Conservation (phyloP, 2,329 filamentous ascomycete species). For the Colletotrichum melonis region DNA sequence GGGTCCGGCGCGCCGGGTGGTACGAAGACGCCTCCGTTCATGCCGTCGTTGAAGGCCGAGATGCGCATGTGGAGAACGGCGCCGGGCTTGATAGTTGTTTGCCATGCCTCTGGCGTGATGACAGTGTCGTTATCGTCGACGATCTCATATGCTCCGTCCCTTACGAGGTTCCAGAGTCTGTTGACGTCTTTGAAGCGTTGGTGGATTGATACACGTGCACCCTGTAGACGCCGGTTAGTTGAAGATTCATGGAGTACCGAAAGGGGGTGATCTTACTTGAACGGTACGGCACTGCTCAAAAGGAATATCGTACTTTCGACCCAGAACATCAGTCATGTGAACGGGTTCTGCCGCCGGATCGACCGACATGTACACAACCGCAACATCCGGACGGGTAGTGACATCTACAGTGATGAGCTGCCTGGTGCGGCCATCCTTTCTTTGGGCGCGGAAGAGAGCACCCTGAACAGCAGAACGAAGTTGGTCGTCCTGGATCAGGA, state of each 20-base stretch:
- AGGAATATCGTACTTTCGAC: slow-evolving; percentile 17
- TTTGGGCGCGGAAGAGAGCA: slow-evolving; percentile 12
- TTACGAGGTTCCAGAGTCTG: slow-evolving; percentile 21
- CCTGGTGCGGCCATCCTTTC: slow-evolving; percentile 20
- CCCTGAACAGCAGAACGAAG: slow-evolving; percentile 3
- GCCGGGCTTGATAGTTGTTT: slow-evolving; percentile 23
- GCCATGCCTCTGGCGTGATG: slow-evolving; percentile 21
- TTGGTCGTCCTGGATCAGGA: background rate
- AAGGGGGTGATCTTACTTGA: background rate
- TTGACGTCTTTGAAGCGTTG: slow-evolving; percentile 12
- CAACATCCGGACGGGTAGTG: background rate
- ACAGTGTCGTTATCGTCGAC: slow-evolving; percentile 4
- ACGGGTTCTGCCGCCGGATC: slow-evolving; percentile 18
- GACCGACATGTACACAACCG: slow-evolving; percentile 26
- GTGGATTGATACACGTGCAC: slow-evolving; percentile 15
- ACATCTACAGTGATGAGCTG: slow-evolving; percentile 20
- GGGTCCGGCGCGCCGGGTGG: background rate
- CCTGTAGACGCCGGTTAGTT: slow-evolving; percentile 9
- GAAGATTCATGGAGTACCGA: background rate
- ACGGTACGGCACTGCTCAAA: slow-evolving; percentile 21
- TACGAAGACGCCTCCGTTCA: background rate
- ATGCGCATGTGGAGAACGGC: slow-evolving; percentile 20
- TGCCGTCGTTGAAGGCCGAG: slow-evolving; percentile 22
- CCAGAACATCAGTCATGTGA: slow-evolving; percentile 17
- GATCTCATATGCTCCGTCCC: slow-evolving; percentile 20